Percentiles rank a stretch among this genome's conserved stretches.
Evolutionary conservation across 106 monocot species (phyloP).

Genomic region (Ottelia alismoides): DNA sequence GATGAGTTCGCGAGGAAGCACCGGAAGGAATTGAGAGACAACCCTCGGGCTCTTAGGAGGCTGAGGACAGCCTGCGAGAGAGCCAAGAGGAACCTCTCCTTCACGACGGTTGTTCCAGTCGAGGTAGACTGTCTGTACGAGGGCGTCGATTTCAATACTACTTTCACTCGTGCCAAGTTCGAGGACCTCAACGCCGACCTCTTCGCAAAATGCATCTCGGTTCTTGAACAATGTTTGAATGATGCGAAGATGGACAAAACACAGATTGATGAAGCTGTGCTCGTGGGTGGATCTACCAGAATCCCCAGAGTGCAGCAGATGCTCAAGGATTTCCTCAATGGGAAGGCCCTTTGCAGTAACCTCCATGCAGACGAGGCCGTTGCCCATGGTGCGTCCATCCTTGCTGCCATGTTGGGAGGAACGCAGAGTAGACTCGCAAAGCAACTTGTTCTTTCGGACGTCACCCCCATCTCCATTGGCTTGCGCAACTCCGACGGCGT

Average conservation of each 20-base stretch:
- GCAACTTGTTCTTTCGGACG: conserved; percentile 26
- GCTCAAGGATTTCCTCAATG: conserved; percentile 21
- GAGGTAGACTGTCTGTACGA: conserved; percentile 14
- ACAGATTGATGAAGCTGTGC: conserved; percentile 3
- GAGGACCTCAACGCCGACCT: conserved; percentile 23
- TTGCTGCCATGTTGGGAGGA: conserved; percentile 12
- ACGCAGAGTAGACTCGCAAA: conserved; percentile 20
- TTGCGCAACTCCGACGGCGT: too few species aligned
- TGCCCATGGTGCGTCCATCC: conserved; percentile 5
- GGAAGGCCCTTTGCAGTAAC: conserved; percentile 29
- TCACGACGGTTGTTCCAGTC: conserved; percentile 2
- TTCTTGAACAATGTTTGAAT: conserved; percentile 43
- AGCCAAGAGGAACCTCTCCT: conserved; percentile 12
- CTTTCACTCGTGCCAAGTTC: conserved; percentile 5
- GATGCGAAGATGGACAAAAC: conserved; percentile 19
- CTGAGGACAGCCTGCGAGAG: conserved; percentile 13
- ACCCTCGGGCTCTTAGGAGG: neutral
- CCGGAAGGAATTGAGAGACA: conserved; percentile 9
- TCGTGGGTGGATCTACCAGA: conserved; percentile 7
- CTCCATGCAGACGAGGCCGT: conserved; percentile 11
- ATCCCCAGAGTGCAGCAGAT: conserved; percentile 40
- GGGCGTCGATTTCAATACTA: conserved; percentile 13
- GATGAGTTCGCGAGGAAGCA: conserved; percentile 9
- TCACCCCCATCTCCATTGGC: conserved; percentile 11
- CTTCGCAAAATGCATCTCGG: conserved; percentile 47